phyloP scores from a whole-genome alignment of 2,329 filamentous ascomycete genomes.

The Penicillium sp. region DNA sequence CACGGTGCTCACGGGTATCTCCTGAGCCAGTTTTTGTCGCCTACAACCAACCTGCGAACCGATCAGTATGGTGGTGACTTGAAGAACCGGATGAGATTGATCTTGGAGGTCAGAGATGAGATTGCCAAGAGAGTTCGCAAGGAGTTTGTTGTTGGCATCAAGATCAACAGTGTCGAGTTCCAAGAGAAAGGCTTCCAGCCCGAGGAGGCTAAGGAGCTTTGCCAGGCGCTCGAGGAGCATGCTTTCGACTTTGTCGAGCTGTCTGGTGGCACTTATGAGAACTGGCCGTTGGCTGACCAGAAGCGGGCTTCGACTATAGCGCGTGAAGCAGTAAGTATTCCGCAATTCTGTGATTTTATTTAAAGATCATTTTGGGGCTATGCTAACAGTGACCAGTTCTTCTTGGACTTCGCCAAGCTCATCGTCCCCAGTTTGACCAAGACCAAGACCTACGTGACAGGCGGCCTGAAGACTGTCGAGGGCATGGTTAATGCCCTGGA shows the following conservation, averaged over 20 bases:
- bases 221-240: constrained; percentile 30
- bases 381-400: constrained; percentile 42
- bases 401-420: constrained; percentile 58
- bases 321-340: constrained; percentile 44
- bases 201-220: constrained; percentile 28
- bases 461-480: constrained; percentile 8
- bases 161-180: neutral
- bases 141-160: constrained; percentile 41
- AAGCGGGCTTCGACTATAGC: constrained; percentile 53
- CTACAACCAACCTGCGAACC: constrained; percentile 56
- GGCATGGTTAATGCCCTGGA: constrained; percentile 10
- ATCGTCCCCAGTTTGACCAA: constrained; percentile 50
- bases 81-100: constrained; percentile 62
- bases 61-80: constrained; percentile 66
- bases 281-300: constrained; percentile 49
- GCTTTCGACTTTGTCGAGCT: constrained; percentile 55
- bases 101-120: constrained; percentile 44
- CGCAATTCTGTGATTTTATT: neutral
- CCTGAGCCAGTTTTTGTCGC: constrained; percentile 55
- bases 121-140: constrained; percentile 42
- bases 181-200: neutral
- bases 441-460: constrained; percentile 36
- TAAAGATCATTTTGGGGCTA: neutral
- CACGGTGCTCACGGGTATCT: constrained; percentile 48
- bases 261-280: constrained; percentile 60